Percentiles rank a stretch among this genome's conserved stretches.
phyloP scores from a whole-genome alignment of 192 early-diverging fungal genomes.

The Rhizophlyctis rosea region DNA sequence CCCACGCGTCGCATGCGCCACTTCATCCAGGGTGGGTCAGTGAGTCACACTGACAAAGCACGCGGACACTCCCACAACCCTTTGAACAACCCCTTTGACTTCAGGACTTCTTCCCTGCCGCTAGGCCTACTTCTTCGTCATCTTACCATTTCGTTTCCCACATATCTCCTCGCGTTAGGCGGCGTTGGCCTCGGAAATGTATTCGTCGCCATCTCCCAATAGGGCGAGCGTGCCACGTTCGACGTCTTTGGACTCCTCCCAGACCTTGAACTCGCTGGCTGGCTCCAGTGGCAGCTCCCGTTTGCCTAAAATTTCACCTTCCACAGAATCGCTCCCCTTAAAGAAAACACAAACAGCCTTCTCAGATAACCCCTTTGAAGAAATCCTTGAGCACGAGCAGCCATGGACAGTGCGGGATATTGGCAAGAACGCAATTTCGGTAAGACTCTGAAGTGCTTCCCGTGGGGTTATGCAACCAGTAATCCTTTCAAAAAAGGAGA shows the following conservation, averaged over 20 bases:
- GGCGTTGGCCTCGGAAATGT: no score
- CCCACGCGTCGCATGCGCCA: no score
- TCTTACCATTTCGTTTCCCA: no score
- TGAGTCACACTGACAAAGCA: no score
- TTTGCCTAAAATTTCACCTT: slow-evolving; percentile 8
- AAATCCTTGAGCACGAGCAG: slow-evolving; percentile 36
- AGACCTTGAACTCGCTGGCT: not conserved
- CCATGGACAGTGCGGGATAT: slow-evolving; percentile 72
- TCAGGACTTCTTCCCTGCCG: no score
- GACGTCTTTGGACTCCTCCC: not conserved
- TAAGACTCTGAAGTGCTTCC: no score
- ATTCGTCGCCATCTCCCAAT: not conserved
- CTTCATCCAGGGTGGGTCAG: no score
- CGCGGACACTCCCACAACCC: no score
- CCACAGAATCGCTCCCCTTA: slow-evolving; percentile 18
- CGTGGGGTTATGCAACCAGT: slow-evolving; percentile 1
- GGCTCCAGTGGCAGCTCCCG: not conserved
- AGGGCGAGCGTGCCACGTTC: not conserved
- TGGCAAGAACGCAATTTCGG: slow-evolving; percentile 74
- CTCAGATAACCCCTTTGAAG: slow-evolving; percentile 41
- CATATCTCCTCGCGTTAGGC: no score
- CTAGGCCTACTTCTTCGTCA: no score
- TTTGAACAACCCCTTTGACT: no score
- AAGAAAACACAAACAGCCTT: slow-evolving; percentile 2
- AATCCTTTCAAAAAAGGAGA: not conserved